Base-by-base conservation (phyloP, 2,329 filamentous ascomycete genomes). In the Trichoderma semiorbis region DNA sequence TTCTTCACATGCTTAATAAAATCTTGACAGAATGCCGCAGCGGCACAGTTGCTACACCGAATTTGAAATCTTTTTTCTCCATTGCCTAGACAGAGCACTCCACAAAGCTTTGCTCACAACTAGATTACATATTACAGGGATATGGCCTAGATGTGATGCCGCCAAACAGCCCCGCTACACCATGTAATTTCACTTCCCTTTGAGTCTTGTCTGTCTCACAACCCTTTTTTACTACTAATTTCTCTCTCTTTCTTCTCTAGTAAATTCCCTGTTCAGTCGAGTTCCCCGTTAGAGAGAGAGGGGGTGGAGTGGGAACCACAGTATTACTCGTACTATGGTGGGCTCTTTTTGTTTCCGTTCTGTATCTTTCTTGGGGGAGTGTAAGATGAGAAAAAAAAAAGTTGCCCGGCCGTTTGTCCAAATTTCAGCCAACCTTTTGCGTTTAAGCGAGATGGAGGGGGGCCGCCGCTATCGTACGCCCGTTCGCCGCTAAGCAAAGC, bases 401-500 rank as follows among this genome's bases (percentile, higher is more conserved):
- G 10, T 34, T 30, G 57, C 57, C 28, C 18, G 57, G 28, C 57
- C 18, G 7, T 58, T 24, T 55, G 12, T 28, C 16, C 26, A 57
- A 28, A 26, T 28, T 28, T n/a, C 43, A 50, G 43, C 43, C 43
- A 50, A 12, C 43, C 43, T 50, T 30, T 26, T 62, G 58, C 58
- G 32, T 65, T 43, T 65, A 65, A 65, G 62, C 62, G 62, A 65
- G 62, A 64, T 64, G 61, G 61, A 64, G 61, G 36, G 34, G 36
- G 61, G 61, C 21, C n/a, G 58, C 30, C 32, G 32, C 58, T 34
- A 24, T 39, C 14, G n/a, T n/a, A 39, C 58, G 58, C 58, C 58
- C 30, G 58, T 24, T 21, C 32, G 58, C 53, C 26, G 32, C 58
- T 61, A 61, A 36, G 21, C 14, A 39, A 39, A 36, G 30, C 58